Evolutionary conservation across 2,329 filamentous ascomycete species (phyloP), one percentile per base, ranked within the genome.

Genomic region (Hymenoscyphus fraxineus): DNA sequence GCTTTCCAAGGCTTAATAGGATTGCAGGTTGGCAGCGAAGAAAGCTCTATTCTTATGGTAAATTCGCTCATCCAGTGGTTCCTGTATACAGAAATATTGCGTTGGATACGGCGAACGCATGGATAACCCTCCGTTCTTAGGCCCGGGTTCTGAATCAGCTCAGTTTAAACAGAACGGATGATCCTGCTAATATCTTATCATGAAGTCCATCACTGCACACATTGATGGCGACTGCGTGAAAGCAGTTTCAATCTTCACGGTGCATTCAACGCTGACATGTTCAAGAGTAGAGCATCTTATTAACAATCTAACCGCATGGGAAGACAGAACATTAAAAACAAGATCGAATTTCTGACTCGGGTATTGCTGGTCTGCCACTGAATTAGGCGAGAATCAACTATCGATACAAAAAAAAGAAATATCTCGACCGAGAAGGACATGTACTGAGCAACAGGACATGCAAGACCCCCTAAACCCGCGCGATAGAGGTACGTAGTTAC

Each of bases 351-450:
- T 15, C 12, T 54, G 47, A 54, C 19, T 54, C 3, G n/a, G 19
- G 47, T 54, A 54, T 54, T 54, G 47, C 47, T 27, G 47, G 7
- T 54, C 19, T 12, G 47, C 47, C 19, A 54, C 22, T 22, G 27
- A 27, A 54, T n/a, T 10, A 19, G 2, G 12, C 19, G 22, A 15
- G 41, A 3, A 54, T 13, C 22, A n/a, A 58, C 9, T 65, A 65
- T 41, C 60, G 58, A 47, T 57, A 62, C 56, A 62, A 39, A 27
- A 27, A 62, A 62, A 38, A n/a, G 44, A 65, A 61, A 62, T n/a
- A 38, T 47, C 44, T 47, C 10, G 38, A 47, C 32, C 47, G 60
- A 38, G 58, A 57, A 35, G 58, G 39, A 54, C 47, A 54, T 54
- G 47, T 54, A 31, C 47, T 54, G 10, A n/a, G 47, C 47, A 54